phyloP scores from a whole-genome alignment of 2,329 filamentous ascomycete species.

The Pseudogymnoascus sp. region DNA sequence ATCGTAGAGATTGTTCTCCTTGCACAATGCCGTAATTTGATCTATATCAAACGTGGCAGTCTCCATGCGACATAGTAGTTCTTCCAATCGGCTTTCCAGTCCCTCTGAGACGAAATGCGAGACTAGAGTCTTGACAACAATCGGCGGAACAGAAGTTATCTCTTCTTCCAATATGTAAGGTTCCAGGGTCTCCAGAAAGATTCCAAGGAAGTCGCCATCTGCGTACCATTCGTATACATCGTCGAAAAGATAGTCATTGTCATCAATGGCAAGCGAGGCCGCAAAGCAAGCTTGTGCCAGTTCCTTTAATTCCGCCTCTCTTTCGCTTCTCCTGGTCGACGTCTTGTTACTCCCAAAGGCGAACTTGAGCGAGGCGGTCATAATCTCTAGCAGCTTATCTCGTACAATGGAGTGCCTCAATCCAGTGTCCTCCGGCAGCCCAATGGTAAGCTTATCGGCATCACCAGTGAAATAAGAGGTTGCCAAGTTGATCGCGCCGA shows the following conservation, averaged over 20 bases:
- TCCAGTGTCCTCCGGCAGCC: conserved; percentile 74
- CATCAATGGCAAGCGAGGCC: conserved; percentile 69
- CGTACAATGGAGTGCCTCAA: conserved; percentile 73
- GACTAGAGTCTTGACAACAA: conserved; percentile 79
- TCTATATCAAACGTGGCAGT: conserved; percentile 89
- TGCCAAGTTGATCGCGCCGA: conserved; percentile 81
- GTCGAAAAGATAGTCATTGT: conserved; percentile 81
- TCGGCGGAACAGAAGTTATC: conserved; percentile 69
- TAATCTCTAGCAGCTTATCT: conserved; percentile 87
- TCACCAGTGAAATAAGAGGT: conserved; percentile 88
- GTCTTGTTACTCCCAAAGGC: conserved; percentile 64
- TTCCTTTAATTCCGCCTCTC: conserved; percentile 57
- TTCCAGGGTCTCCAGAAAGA: conserved; percentile 85
- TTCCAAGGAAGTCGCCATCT: conserved; percentile 60
- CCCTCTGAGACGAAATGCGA: conserved; percentile 70
- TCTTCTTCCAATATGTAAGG: conserved; percentile 75
- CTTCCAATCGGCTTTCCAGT: conserved; percentile 72
- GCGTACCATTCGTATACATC: conserved; percentile 88
- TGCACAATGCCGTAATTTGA: conserved; percentile 83
- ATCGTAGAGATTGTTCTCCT: conserved; percentile 86
- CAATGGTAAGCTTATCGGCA: conserved; percentile 89
- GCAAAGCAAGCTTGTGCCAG: conserved; percentile 76
- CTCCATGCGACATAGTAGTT: conserved; percentile 89
- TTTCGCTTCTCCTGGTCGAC: conserved; percentile 34
- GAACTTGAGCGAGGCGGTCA: conserved; percentile 83